Conservation (phyloP, 805 yeast species). For the Pichia kluyveri region DNA sequence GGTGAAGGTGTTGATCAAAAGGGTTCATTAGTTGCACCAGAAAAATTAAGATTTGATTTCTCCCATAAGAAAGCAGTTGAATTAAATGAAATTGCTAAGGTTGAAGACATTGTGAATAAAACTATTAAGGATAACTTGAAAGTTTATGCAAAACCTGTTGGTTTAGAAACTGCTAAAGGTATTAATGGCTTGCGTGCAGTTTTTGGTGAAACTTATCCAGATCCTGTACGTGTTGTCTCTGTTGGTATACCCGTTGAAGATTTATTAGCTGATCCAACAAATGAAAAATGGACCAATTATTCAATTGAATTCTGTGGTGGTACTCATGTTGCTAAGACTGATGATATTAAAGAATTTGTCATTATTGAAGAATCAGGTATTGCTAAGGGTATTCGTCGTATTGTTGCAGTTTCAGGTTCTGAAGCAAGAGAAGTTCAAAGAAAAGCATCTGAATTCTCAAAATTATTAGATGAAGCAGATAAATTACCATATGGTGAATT, state of each 20-base stretch:
- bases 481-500: conserved; percentile 60
- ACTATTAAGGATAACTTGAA: conserved; percentile 59
- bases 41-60: conserved; percentile 92
- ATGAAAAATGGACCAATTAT: conserved; percentile 62
- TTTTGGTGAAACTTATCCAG: conserved; percentile 98
- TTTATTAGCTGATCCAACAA: conserved; percentile 60
- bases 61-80: conserved; percentile 83
- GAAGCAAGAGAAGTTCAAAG: conserved; percentile 89
- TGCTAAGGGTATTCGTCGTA: conserved; percentile 97
- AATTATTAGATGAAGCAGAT: conserved; percentile 49
- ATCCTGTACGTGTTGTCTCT: conserved; percentile 96
- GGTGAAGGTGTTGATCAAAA: conserved; percentile 90
- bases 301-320: conserved; percentile 99
- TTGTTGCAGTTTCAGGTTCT: conserved; percentile 91
- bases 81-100: conserved; percentile 58
- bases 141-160: conserved; percentile 80
- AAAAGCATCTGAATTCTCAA: conserved; percentile 63
- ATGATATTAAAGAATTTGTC: conserved; percentile 86
- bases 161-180: conserved; percentile 59
- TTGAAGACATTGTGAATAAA: conserved; percentile 67
- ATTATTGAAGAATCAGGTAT: conserved; percentile 93
- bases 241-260: conserved; percentile 88
- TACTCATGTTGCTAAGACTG: conserved; percentile 88
- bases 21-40: conserved; percentile 94
- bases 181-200: conserved; percentile 92